Base-by-base conservation (phyloP, 495 filamentous ascomycete species). In the Lasiosphaeria hispida region DNA sequence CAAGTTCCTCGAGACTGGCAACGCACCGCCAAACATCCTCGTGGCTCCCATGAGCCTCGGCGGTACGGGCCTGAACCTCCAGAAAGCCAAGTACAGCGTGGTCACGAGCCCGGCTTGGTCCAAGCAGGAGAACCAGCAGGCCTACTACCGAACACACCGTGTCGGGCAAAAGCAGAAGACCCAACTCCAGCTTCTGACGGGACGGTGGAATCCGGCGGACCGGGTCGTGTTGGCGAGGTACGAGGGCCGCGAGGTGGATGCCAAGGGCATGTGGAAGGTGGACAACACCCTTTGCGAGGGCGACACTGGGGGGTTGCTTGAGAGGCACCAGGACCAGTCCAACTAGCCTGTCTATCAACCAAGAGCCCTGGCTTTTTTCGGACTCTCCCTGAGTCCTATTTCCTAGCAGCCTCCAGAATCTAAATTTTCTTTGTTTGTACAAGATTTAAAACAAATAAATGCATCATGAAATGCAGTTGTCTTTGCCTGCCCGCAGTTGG, bases 21-120 rank as follows among this genome's bases (percentile, higher is more conserved):
- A 67, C 44, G 53, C 52, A 0, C 47, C 64, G 38, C 65, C 63
- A 23, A 67, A 67, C 45, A 41, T 68, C 9, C 52, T 70, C 1
- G 55, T 68, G 3, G 48, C 61, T 39, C 54, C 65, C n/a, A 35
- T 64, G 7, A 38, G 14, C 13, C 54, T 66, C 14, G 63, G 56
- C 0, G 68, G 68, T 7, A 70, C 68, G 13, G 68, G 65, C 0
- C 55, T 70, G 17, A 68, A 68, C 47, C 55, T 70, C 7, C 68
- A 70, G 36, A 43, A 37, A 39, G 65, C 65, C 18, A 57, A 48
- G 18, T 70, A 70, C 57, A 41, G 23, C 13, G 45, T 61, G 0
- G 39, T 70, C 4, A 66, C 57, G 3, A 61, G 68, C 15, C 65
- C 68, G 10, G 61, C 57, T 8, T 66, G 65, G 58, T 63, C 59